These are phyloP conservation scores for Apophysomyces ossiformis DNA, from an alignment of 371 early-diverging fungal genomes.

Conservation along the genomic window DNA sequence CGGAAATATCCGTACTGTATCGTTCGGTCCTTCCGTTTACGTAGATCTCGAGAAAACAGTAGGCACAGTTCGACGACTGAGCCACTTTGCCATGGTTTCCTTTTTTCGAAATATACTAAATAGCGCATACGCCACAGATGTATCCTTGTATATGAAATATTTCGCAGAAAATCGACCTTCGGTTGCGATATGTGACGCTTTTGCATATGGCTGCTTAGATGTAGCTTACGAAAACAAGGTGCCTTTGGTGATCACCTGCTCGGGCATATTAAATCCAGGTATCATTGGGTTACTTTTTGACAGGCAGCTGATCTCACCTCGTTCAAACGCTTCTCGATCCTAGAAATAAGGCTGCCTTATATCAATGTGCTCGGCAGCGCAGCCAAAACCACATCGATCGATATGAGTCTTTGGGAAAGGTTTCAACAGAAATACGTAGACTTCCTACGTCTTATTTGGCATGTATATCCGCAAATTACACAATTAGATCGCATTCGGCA, in stretches of 20 bases:
- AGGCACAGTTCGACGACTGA: neutral
- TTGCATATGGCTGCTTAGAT: conserved; percentile 13
- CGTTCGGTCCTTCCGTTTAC: conserved; percentile 2
- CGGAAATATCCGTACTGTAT: neutral
- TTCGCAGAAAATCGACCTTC: conserved; percentile 12
- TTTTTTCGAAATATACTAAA: neutral
- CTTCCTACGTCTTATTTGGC: neutral
- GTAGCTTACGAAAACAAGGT: conserved; percentile 4
- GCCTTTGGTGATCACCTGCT: conserved; percentile 10
- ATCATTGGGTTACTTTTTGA: neutral
- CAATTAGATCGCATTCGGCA: conserved; percentile 5
- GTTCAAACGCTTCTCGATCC: too few relatives aligned
- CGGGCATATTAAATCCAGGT: neutral
- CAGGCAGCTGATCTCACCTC: too few relatives aligned
- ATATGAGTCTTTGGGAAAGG: conserved; percentile 13
- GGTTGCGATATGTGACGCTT: conserved; percentile 16
- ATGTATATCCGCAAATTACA: neutral
- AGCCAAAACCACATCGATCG: conserved; percentile 7
- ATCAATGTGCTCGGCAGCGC: conserved; percentile 6
- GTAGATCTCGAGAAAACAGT: neutral
- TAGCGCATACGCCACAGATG: neutral
- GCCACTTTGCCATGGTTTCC: conserved; percentile 3
- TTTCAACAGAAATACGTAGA: conserved; percentile 11
- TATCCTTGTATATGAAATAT: conserved; percentile 4
- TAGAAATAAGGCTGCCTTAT: conserved; percentile 8